These are phyloP conservation scores for Santalum album DNA, from an alignment of 164 flowering plant genomes.

Conservation along the genomic window DNA sequence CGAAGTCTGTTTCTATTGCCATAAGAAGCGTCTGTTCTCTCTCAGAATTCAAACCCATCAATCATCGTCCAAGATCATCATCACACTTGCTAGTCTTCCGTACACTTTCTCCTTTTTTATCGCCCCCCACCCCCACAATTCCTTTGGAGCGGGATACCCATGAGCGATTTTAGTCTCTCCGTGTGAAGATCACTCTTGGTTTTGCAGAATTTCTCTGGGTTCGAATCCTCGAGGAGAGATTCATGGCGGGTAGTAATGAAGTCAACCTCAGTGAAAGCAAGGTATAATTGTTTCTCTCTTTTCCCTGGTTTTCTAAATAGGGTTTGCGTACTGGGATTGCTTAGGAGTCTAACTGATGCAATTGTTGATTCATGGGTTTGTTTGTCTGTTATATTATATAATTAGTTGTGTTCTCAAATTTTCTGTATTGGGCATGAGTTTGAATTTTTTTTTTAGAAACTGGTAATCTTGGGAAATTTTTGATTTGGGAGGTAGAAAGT, in stretches of 20 bases:
- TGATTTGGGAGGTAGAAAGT: too few species aligned
- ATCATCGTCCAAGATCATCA: slow-evolving; percentile 8
- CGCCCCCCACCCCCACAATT: too few species aligned
- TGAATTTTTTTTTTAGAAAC: too few species aligned
- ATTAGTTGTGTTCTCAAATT: too few species aligned
- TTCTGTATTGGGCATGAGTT: too few species aligned
- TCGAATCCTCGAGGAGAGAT: neutral
- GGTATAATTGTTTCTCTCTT: slow-evolving; percentile 18
- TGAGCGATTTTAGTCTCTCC: neutral
- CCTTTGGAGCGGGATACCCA: neutral
- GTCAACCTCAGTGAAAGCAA: slow-evolving; percentile 48
- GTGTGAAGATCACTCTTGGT: slow-evolving; percentile 6
- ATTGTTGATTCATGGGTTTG: too few species aligned
- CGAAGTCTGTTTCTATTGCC: slow-evolving; percentile 1
- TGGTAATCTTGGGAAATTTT: too few species aligned
- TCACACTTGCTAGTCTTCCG: too few species aligned
- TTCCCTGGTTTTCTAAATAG: neutral
- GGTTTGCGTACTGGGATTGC: neutral
- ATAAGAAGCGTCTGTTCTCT: slow-evolving; percentile 10
- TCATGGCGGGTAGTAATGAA: slow-evolving; percentile 57
- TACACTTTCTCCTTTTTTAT: too few species aligned
- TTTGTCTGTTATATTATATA: neutral
- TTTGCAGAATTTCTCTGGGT: neutral
- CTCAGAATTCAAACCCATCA: slow-evolving; percentile 17
- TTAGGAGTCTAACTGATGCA: too few species aligned